These are phyloP conservation scores for Suillus cothurnatus DNA, from an alignment of 768 basidiomycete species.

Conservation along the genomic window DNA sequence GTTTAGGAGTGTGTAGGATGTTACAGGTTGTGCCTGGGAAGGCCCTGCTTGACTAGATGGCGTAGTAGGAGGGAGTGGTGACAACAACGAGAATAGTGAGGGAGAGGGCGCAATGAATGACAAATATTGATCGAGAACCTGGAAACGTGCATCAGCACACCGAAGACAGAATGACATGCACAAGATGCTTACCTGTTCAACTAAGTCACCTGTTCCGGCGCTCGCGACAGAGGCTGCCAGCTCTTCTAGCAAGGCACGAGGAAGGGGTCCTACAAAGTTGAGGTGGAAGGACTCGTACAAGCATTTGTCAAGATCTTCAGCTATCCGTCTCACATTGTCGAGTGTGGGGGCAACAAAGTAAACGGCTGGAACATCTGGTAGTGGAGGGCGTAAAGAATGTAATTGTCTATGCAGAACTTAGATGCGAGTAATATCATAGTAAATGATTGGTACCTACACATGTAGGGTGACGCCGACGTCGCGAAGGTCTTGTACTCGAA, in stretches of 20 bases:
- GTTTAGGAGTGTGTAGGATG: slow-evolving; percentile 87
- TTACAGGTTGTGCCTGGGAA: slow-evolving; percentile 41
- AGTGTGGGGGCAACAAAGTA: slow-evolving; percentile 95
- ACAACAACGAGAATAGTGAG: slow-evolving; percentile 88
- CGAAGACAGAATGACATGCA: neutral
- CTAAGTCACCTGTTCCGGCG: slow-evolving; percentile 79
- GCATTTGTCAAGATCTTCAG: slow-evolving; percentile 86
- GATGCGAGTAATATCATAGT: slow-evolving; percentile 10
- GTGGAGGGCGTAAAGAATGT: slow-evolving; percentile 82
- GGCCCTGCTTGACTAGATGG: slow-evolving; percentile 36
- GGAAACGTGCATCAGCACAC: slow-evolving; percentile 11
- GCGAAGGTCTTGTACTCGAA: slow-evolving; percentile 94
- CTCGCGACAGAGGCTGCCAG: slow-evolving; percentile 86
- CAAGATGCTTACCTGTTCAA: slow-evolving; percentile 61
- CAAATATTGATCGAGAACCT: slow-evolving; percentile 96
- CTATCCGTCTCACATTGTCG: slow-evolving; percentile 85
- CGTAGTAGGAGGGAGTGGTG: slow-evolving; percentile 48
- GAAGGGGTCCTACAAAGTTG: slow-evolving; percentile 92
- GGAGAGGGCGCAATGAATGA: slow-evolving; percentile 95
- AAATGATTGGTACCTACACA: slow-evolving; percentile 63
- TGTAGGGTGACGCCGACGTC: slow-evolving; percentile 98
- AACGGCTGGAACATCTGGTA: slow-evolving; percentile 94
- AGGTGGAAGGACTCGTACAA: slow-evolving; percentile 94
- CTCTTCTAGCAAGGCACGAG: slow-evolving; percentile 89
- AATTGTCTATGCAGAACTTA: slow-evolving; percentile 64